A percentile compares a stretch with the other conserved stretches of the same genome.
phyloP scores from a whole-genome alignment of 2,329 filamentous ascomycete genomes.

The Fusarium sp. region DNA sequence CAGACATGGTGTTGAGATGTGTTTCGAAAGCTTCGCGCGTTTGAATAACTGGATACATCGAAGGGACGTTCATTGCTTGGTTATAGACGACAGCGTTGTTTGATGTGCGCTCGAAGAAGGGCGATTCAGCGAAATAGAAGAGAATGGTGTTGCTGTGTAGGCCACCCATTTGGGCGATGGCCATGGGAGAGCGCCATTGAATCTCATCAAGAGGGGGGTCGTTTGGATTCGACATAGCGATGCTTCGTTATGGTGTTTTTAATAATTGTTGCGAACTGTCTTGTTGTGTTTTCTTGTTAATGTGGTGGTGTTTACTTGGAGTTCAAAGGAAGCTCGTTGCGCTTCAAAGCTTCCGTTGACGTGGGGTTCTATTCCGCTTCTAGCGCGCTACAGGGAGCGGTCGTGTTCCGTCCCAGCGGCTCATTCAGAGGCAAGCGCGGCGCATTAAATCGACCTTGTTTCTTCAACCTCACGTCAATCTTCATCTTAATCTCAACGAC shows the following conservation, averaged over 20 bases:
- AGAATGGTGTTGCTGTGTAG: conserved; percentile 76
- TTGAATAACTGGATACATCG: conserved; percentile 70
- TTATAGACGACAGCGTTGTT: conserved; percentile 76
- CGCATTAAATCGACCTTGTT: conserved; percentile 20
- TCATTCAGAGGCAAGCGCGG: conserved; percentile 23
- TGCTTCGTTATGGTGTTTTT: neutral
- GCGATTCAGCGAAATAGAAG: conserved; percentile 77
- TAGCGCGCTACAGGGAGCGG: conserved; percentile 28
- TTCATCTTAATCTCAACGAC: conserved; percentile 1
- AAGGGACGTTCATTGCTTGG: conserved; percentile 73
- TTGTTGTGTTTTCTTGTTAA: neutral
- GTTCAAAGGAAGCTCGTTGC: conserved; percentile 2
- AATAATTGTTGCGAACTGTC: neutral
- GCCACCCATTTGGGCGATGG: conserved; percentile 66
- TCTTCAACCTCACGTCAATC: conserved; percentile 11
- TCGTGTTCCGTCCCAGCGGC: conserved; percentile 29
- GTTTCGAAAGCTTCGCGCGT: conserved; percentile 76
- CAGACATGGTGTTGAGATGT: conserved; percentile 74
- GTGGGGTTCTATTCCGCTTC: conserved; percentile 41
- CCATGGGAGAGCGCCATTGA: conserved; percentile 72
- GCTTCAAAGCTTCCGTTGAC: conserved; percentile 27
- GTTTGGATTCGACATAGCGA: conserved; percentile 61
- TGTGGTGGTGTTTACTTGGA: conserved; percentile 24
- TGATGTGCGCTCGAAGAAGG: conserved; percentile 77
- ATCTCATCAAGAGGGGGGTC: conserved; percentile 76